Base-by-base conservation (phyloP, 2,329 filamentous ascomycete genomes). In the Incumbomyces delicatus region DNA sequence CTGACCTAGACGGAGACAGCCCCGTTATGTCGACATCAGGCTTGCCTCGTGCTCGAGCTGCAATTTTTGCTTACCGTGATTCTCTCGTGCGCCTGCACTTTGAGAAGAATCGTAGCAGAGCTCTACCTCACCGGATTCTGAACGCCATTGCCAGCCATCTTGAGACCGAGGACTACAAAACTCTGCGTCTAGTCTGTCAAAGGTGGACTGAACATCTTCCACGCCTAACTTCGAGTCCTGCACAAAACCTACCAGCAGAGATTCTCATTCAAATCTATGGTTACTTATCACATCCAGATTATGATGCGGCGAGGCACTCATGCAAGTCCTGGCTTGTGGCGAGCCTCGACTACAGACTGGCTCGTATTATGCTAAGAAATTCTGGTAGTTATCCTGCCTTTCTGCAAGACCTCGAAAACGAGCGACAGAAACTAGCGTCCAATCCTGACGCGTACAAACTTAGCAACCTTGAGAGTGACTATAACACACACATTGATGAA, bases 251-350 rank as follows among this genome's bases (percentile, higher is more conserved):
- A 12, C 74, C 75, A 1, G 55, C 61, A 8, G 75, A 78, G 53
- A 67, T 77, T 16, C 41, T 77, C 1, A 65, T 72, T 37, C 61
- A 70, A 6, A 67, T 77, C 4, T 73, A 69, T 49, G 53, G 50
- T 5, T 63, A 68, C 52, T 59, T 76, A 3, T 54, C 60, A 12
- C 73, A 73, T 0, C 60, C 62, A 18, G 70, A 74, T 53, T 83
- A 81, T 58, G 74, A 84, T 55, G 68, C 75, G 45, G 77, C 78
- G 13, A 71, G 80, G 14, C 73, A 76, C 51, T 73, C 73, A 14
- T 84, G 78, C 56, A 71, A 73, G 38, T 61, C 63, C 31, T 84
- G 77, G 80, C 77, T 81, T 65, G 61, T 70, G 32, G 71, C 70
- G 17, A 76, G 77, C 41, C 59, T 83, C n/a, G 65, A 79, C 41